Base-by-base conservation (phyloP, 1,284 basidiomycete species). In the Pascua sp. region DNA sequence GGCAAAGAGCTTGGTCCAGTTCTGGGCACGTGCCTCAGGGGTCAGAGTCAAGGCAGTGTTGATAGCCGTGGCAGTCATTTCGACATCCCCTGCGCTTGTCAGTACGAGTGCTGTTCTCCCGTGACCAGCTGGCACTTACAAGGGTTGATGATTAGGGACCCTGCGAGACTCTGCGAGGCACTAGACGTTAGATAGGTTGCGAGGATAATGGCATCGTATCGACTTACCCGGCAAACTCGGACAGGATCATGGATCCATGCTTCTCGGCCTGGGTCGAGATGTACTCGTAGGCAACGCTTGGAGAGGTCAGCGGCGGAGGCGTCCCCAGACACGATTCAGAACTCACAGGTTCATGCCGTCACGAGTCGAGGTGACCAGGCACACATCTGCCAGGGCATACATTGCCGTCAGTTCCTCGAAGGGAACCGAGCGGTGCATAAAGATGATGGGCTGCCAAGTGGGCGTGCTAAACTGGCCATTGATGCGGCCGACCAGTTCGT, bases 401-500 rank as follows among this genome's bases (percentile, higher is more conserved):
- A 98, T 83, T 18, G 95, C 96, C 60, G 92, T 96, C 5, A 98
- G 84, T 76, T 98, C 95, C 72, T 97, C 91, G 70, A 98, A 96
- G 2, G 86, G 81, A 61, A 98, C 82, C 65, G 86, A 89, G 75
- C 96, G 93, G 83, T 96, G 92, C 89, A 98, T 89, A 77, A 96
- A 98, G 76, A 98, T 95, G 64, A 98, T 98, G 5, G 95, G 95
- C 89, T 97, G 96, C 73, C 94, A 96, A 68, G 98, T 94, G 63
- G 98, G 93, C 0, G 95, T 98, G 18, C 96, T 96, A 70, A 98
- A 98, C 10, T 92, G 87, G 8, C 96, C 96, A 71, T 98, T 98
- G 80, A 98, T 98, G 37, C 95, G 85, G 0, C 96, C 96, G 13
- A 98, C 95, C 42, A 97, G 85, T 76, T 98, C 95, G 80, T 98